Evolutionary conservation across 2,329 filamentous ascomycete genomes (phyloP).

Genomic region (Chaetomium olivaceum): DNA sequence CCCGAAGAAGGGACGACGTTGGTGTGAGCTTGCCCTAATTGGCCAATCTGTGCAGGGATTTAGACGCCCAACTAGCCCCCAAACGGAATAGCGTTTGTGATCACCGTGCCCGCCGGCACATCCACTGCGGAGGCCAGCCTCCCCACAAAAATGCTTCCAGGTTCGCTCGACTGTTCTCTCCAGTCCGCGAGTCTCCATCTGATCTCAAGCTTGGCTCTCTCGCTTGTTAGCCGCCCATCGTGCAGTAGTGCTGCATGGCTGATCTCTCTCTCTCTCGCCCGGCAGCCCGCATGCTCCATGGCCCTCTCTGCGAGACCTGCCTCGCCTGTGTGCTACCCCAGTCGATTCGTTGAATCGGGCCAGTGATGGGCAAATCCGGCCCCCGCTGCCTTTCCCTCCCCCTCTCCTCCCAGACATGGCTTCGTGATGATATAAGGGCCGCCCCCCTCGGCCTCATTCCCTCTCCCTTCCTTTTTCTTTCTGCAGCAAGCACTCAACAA

Average conservation of each 20-base stretch:
- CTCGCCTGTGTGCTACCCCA: constrained; percentile 28
- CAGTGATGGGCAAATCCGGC: constrained; percentile 24
- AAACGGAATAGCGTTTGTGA: constrained; percentile 37
- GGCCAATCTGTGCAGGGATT: constrained; percentile 39
- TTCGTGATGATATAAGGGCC: constrained; percentile 45
- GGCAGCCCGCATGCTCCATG: constrained; percentile 25
- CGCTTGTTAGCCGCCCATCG: constrained; percentile 43
- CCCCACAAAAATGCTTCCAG: constrained; percentile 8
- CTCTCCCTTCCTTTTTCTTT: constrained; percentile 49
- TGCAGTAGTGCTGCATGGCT: constrained; percentile 41
- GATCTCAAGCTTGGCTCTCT: constrained; percentile 21
- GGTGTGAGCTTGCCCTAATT: constrained; percentile 29
- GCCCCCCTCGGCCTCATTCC: constrained; percentile 41
- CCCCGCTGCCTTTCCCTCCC: constrained; percentile 29
- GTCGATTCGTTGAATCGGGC: constrained; percentile 32
- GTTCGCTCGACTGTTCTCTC: neutral
- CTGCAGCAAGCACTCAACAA: constrained; percentile 67
- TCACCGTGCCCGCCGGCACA: constrained; percentile 20
- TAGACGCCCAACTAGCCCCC: constrained; percentile 44
- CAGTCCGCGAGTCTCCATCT: neutral
- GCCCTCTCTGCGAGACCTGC: constrained; percentile 27
- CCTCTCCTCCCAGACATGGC: constrained; percentile 37
- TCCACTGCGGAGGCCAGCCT: neutral
- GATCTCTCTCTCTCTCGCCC: constrained; percentile 21
- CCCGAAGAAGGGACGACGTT: constrained; percentile 24